Base-by-base conservation (phyloP, 257 asterid species). In the Nemophila menziesii region DNA sequence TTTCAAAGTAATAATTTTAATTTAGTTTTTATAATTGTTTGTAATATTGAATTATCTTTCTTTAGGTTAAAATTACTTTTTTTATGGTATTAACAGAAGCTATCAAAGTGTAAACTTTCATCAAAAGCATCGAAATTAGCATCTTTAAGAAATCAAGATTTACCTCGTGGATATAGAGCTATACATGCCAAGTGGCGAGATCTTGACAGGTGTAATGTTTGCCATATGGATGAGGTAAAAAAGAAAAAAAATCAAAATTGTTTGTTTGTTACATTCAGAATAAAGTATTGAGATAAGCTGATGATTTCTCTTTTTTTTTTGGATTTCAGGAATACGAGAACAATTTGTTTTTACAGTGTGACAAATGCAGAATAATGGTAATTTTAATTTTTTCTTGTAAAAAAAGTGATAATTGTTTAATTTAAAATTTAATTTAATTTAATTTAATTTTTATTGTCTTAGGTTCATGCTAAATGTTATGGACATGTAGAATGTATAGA, bases 331-430 rank as follows among this genome's bases (percentile, higher is more conserved):
- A 90, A 80, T 90, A 90, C 50, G 99, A 81, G 93, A 81, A 75
- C 52, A 81, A 90, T 66, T 64, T 85, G 68, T 90, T 90, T 69
- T 78, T 90, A 74, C 99, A 90, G 89, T 90, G 99, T 59, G 99
- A 90, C 70, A 90, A 90, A 68, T 90, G 99, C 79, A 70, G 99
- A 68, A 90, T 90, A 77, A 90, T 90, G 99, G 99, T 90, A 73
- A 63, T 67, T 63, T 13, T 24, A 24, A 24, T 4, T 24, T 24
- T 29, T 10, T 29, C 36, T 29, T 29, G n/a, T n/a, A n/a, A n/a
- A n/a, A n/a, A n/a, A n/a, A n/a, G n/a, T n/a, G n/a, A n/a, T n/a
- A n/a, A n/a, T n/a, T n/a, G n/a, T n/a, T n/a, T n/a, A n/a, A n/a
- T n/a, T n/a, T n/a, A n/a, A n/a, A n/a, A n/a, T n/a, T n/a, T n/a